These are phyloP conservation scores for Moesziomyces sp. DNA, from an alignment of 1,284 basidiomycete species.

Conservation along the genomic window DNA sequence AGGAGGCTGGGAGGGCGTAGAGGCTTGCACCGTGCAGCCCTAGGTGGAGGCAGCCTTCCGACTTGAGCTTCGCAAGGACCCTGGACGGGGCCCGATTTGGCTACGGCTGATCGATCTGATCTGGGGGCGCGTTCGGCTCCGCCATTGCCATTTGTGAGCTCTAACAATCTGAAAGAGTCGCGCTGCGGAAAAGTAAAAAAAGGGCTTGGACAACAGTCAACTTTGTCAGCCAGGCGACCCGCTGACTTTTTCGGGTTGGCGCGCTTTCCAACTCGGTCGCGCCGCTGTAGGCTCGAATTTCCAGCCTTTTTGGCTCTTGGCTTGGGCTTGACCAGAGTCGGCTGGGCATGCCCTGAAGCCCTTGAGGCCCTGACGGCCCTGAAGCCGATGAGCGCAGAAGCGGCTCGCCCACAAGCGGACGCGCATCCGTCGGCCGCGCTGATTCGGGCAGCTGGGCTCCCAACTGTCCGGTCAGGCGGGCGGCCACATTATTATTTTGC, in stretches of 20 bases:
- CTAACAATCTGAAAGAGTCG: neutral
- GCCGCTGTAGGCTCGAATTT: neutral
- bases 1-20: neutral
- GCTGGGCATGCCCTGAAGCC: neutral
- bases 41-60: neutral
- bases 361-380: neutral
- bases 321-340: neutral
- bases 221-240: neutral
- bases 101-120: neutral
- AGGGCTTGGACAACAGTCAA: neutral
- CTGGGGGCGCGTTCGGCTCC: neutral
- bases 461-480: no score
- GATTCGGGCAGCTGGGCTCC: neutral
- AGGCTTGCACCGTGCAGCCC: no score
- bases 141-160: neutral
- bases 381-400: neutral
- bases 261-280: neutral
- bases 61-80: neutral
- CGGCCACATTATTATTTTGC: neutral
- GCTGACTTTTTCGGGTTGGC: neutral
- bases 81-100: neutral
- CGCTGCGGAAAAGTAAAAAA: no score
- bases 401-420: neutral
- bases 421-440: no score
- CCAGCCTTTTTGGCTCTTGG: no score